Evolutionary conservation across 768 basidiomycete genomes (phyloP).

Genomic region (Podaxis sp.): DNA sequence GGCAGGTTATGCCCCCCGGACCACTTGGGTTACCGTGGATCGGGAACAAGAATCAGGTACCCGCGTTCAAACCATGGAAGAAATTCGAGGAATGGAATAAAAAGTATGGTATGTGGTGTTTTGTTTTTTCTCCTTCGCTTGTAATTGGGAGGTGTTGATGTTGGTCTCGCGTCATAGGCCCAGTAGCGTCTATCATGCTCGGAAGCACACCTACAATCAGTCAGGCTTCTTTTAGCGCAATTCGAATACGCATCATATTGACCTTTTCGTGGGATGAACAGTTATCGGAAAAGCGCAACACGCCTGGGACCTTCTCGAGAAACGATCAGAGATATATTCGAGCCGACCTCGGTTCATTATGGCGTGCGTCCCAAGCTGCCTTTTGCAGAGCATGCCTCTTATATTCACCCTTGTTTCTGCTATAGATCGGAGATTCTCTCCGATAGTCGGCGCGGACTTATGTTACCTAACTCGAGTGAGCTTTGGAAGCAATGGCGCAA

Average conservation of each 20-base stretch:
- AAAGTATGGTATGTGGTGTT: constrained; percentile 36
- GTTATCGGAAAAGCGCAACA: constrained; percentile 29
- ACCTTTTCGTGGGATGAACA: not conserved
- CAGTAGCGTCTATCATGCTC: constrained; percentile 40
- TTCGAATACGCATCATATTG: not conserved
- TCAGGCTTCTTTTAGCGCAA: constrained; percentile 16
- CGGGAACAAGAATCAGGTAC: constrained; percentile 47
- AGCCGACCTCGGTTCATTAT: constrained; percentile 31
- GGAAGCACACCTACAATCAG: constrained; percentile 44
- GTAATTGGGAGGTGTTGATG: not conserved
- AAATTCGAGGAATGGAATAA: constrained; percentile 48
- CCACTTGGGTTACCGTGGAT: constrained; percentile 43
- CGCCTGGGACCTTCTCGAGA: constrained; percentile 33
- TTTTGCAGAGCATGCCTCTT: too few species aligned
- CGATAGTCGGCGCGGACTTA: constrained; percentile 43
- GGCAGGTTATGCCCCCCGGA: constrained; percentile 43
- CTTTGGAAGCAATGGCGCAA: constrained; percentile 50
- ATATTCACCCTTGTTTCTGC: constrained; percentile 15
- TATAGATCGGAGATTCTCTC: constrained; percentile 44
- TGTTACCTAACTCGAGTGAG: constrained; percentile 41
- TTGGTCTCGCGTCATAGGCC: constrained; percentile 26
- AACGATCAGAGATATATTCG: constrained; percentile 32
- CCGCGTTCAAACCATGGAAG: constrained; percentile 45
- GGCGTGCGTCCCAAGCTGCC: constrained; percentile 19
- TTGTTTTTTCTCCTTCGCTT: too few species aligned